Evolutionary conservation across 768 basidiomycete genomes (phyloP), one percentile per base, ranked within the genome.

Genomic region (Cyclocybe cylindracea): DNA sequence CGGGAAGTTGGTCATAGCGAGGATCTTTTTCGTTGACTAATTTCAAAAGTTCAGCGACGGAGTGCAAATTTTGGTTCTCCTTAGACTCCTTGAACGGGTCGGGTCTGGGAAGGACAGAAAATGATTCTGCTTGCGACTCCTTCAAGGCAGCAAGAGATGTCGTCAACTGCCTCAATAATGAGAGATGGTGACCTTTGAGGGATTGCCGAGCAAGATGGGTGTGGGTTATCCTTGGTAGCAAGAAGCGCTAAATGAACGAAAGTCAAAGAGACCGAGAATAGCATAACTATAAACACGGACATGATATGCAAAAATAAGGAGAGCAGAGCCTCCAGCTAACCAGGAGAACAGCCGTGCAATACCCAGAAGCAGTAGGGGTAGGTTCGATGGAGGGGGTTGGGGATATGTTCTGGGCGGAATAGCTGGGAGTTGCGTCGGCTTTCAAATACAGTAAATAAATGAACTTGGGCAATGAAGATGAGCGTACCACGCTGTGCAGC

Each of bases 371-470:
- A 91, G 75, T 40, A 76, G 75, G 0, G 88, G 88, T 1, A 91
- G 68, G 58, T 79, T 82, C 3, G 89, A 91, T 2, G 87, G 87
- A 4, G 83, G 80, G 9, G 75, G 78, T 53, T 79, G 80, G 3
- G 89, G 89, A 59, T 91, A 91, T 43, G 85, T 83, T 57, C 87
- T 78, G 0, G 89, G 87, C 14, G 89, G 89, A 34, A 91, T 67
- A 5, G 66, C 51, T 7, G 85, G 87, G n/a, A 64, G 51, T 50
- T 66, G 67, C 18, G 57, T 59, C 13, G 70, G 65, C 73, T 76
- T 39, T n/a, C 40, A 39, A 43, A 9, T 24, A 13, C 3, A 24
- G 11, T 49, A 40, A 33, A 39, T 38, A 36, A 38, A 42, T 48
- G 37, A 36, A 41, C 33, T 10, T 10, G 18, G 33, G 37, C 29